These are phyloP conservation scores for Trichosporon sp. DNA, from an alignment of 1,284 basidiomycete species.

Conservation along the genomic window DNA sequence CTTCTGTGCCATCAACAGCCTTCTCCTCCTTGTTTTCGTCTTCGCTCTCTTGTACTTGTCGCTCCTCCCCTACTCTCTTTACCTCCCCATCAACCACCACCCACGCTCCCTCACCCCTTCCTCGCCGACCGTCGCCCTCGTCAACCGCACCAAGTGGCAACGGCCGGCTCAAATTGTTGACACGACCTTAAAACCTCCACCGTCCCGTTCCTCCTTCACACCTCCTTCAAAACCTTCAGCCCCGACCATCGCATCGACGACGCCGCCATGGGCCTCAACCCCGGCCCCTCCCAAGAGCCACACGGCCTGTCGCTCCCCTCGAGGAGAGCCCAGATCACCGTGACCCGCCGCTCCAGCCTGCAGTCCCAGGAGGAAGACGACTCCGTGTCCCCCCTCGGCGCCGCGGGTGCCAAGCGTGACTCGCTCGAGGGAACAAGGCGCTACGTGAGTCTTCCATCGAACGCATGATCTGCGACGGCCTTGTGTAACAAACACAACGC, in stretches of 20 bases:
- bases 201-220: not conserved
- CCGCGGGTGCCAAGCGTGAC: conserved; percentile 9
- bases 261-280: conserved; percentile 8
- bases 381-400: conserved; percentile 15
- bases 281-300: not conserved
- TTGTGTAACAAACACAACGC: not conserved
- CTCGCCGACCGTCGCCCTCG: not conserved
- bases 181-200: not conserved
- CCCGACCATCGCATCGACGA: not conserved
- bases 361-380: conserved; percentile 21
- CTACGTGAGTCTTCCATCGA: conserved; percentile 17
- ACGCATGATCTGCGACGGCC: not conserved
- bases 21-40: conserved; percentile 27
- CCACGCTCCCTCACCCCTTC: conserved; percentile 15
- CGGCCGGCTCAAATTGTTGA: not conserved
- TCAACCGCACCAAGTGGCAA: not conserved
- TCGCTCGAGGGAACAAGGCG: conserved; percentile 22
- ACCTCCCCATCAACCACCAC: conserved; percentile 31
- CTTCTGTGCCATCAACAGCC: conserved; percentile 22
- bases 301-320: conserved; percentile 19
- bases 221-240: not conserved
- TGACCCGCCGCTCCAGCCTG: conserved; percentile 15
- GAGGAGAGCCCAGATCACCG: conserved; percentile 18
- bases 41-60: conserved; percentile 25
- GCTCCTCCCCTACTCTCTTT: conserved; percentile 19